phyloP scores from a whole-genome alignment of 371 early-diverging fungal genomes.

The Mortierella sp. region DNA sequence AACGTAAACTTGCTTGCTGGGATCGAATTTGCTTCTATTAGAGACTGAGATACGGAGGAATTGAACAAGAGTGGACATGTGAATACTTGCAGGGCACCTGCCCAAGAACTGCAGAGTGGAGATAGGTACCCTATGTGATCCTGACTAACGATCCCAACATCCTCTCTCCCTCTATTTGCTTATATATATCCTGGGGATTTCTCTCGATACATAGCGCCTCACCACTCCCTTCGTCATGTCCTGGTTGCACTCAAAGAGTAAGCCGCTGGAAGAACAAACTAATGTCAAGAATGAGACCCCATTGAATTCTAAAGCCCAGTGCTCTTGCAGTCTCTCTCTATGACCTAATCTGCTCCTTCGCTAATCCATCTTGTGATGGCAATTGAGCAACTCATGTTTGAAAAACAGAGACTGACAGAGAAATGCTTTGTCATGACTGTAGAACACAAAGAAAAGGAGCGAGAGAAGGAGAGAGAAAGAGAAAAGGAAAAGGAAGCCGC shows the following conservation, averaged over 20 bases:
- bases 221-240: constrained; percentile 28
- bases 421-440: background rate
- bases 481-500: constrained; percentile 47
- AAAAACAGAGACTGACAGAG: background rate
- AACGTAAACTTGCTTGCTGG: constrained; percentile 4
- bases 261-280: background rate
- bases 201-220: background rate
- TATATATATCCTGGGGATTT: background rate
- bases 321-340: background rate
- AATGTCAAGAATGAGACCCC: background rate
- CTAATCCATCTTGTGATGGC: background rate
- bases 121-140: background rate
- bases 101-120: background rate
- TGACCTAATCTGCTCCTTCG: background rate
- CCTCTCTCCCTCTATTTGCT: background rate
- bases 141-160: background rate
- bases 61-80: background rate
- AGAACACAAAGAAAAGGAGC: constrained; percentile 56
- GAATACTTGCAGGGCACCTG: background rate
- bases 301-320: background rate
- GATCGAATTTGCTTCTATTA: constrained; percentile 1
- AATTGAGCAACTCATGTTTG: background rate
- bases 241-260: constrained; percentile 58
- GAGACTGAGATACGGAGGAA: background rate
- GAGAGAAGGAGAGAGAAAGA: constrained; percentile 42